Percentiles rank a stretch among this genome's conserved stretches.
Evolutionary conservation across 1,284 basidiomycete species (phyloP).

Genomic region (Quambalaria eucalypti): DNA sequence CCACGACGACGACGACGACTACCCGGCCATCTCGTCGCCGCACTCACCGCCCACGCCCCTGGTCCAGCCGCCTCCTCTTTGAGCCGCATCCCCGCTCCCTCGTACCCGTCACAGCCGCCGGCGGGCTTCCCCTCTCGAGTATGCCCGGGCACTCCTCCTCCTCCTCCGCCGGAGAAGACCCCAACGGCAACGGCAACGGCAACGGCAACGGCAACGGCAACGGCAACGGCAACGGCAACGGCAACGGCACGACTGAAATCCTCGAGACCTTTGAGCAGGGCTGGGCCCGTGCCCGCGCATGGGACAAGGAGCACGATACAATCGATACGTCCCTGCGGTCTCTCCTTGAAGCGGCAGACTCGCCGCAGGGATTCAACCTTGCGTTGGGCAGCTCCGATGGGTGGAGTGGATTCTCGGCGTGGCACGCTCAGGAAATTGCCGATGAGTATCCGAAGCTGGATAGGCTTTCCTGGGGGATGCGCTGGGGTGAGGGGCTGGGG

Average conservation of each 20-base stretch:
- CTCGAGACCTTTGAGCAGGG: neutral
- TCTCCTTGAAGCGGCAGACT: neutral
- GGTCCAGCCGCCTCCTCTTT: neutral
- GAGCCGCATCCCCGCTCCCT: neutral
- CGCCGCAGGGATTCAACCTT: neutral
- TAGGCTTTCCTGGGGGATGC: neutral
- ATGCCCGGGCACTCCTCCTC: neutral
- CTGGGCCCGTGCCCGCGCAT: neutral
- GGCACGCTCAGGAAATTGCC: neutral
- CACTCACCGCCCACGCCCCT: neutral
- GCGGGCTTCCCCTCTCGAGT: neutral
- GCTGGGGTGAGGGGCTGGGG: neutral
- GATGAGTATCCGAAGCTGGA: constrained; percentile 1
- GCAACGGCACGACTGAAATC: too few species aligned
- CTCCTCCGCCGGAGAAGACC: neutral
- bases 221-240: too few species aligned
- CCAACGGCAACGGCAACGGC: too few species aligned
- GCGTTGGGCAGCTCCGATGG: neutral
- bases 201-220: too few species aligned
- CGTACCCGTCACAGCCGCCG: neutral
- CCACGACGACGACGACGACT: neutral
- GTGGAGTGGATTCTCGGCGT: neutral
- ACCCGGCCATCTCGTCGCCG: neutral
- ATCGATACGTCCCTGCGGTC: neutral
- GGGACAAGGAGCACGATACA: neutral